Conservation (phyloP, 495 filamentous ascomycete genomes). For the Penicillium subrubescens region DNA sequence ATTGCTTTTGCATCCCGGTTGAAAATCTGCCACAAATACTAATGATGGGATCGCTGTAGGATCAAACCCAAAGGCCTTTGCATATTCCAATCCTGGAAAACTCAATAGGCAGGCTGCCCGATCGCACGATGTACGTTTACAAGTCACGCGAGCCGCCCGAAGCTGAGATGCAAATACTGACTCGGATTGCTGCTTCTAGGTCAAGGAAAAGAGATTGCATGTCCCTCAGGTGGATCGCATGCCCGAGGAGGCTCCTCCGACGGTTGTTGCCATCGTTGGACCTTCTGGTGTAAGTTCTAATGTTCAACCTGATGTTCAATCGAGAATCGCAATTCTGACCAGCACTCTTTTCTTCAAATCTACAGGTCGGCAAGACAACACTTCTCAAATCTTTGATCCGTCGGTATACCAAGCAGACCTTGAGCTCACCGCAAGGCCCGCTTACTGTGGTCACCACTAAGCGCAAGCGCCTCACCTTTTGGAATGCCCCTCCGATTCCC, state of each 20-base stretch:
- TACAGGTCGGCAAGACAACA: slow-evolving; percentile 68
- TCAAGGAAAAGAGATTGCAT: slow-evolving; percentile 94
- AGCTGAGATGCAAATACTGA: slow-evolving; percentile 18
- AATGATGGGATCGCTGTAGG: slow-evolving; percentile 45
- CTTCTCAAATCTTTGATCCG: slow-evolving; percentile 90
- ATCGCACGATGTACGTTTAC: slow-evolving; percentile 77
- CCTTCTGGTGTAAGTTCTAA: slow-evolving; percentile 76
- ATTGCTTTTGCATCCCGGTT: slow-evolving; percentile 8
- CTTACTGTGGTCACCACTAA: slow-evolving; percentile 96
- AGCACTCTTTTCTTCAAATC: slow-evolving; percentile 9
- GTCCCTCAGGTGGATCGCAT: slow-evolving; percentile 93
- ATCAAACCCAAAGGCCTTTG: slow-evolving; percentile 89
- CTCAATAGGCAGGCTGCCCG: slow-evolving; percentile 81
- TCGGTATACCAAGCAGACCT: slow-evolving; percentile 92
- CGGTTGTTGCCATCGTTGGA: slow-evolving; percentile 89
- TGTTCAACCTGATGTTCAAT: neutral
- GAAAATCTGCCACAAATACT: slow-evolving; percentile 12
- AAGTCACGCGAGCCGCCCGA: neutral
- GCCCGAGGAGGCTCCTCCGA: slow-evolving; percentile 92
- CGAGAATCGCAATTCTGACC: slow-evolving; percentile 8
- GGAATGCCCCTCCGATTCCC: slow-evolving; percentile 90
- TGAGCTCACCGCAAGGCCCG: slow-evolving; percentile 85
- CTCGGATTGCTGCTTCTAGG: slow-evolving; percentile 47
- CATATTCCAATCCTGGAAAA: slow-evolving; percentile 81
- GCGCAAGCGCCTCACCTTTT: slow-evolving; percentile 89